These are phyloP conservation scores for Actinidia arguta DNA, from an alignment of 179 eudicot species.

Conservation along the genomic window DNA sequence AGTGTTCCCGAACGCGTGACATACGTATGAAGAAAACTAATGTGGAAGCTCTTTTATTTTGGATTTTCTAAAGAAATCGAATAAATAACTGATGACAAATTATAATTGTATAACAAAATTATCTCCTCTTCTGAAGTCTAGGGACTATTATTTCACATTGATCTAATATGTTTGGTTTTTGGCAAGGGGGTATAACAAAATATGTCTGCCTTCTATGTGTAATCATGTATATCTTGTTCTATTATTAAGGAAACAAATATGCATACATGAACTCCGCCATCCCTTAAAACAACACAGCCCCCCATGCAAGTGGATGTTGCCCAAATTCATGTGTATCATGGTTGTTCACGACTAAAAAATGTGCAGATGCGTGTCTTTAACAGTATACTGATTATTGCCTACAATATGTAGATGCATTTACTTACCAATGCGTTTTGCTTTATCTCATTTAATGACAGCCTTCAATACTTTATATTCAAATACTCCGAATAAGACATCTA, in stretches of 20 bases:
- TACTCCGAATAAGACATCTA: constrained; percentile 87
- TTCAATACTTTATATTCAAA: constrained; percentile 91
- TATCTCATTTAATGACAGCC: constrained; percentile 65
- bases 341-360: background rate
- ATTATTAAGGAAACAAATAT: background rate
- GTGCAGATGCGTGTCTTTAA: background rate
- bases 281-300: background rate
- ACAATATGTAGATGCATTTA: background rate
- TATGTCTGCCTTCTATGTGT: background rate
- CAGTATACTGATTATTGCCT: background rate
- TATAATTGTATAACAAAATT: background rate
- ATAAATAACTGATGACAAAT: background rate
- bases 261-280: background rate
- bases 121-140: background rate
- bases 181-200: background rate
- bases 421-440: background rate
- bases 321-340: background rate
- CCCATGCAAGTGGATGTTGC: background rate
- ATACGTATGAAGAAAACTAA: background rate
- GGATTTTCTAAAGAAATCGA: background rate
- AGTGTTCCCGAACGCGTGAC: background rate
- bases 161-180: background rate
- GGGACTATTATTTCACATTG: background rate
- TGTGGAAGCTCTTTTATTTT: background rate
- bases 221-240: background rate